Conservation (phyloP, 2,329 filamentous ascomycete species). For the Aurifilum marmelostoma region DNA sequence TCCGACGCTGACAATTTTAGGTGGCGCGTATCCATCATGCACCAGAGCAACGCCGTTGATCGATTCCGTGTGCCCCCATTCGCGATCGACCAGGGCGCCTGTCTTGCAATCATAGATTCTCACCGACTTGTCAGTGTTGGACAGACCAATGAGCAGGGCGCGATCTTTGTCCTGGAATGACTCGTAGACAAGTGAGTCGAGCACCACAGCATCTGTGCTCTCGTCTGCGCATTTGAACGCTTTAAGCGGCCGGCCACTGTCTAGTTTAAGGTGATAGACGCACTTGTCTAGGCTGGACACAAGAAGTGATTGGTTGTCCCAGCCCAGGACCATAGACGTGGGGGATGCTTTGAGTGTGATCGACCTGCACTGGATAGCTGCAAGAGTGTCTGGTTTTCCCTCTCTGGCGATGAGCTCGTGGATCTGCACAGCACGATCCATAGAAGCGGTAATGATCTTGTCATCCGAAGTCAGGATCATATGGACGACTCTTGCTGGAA, state of each 20-base stretch:
- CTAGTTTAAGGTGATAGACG: constrained; percentile 63
- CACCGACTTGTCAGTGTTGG: constrained; percentile 94
- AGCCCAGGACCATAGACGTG: constrained; percentile 75
- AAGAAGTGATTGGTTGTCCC: constrained; percentile 61
- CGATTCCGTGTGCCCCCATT: constrained; percentile 94
- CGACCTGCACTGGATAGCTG: constrained; percentile 75
- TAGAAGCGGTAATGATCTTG: constrained; percentile 80
- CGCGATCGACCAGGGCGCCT: constrained; percentile 78
- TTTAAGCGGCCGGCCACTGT: constrained; percentile 68
- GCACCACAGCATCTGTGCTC: constrained; percentile 77
- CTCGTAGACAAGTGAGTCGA: constrained; percentile 74
- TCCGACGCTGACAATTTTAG: constrained; percentile 72
- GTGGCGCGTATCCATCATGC: constrained; percentile 58
- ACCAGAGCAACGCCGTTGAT: constrained; percentile 83
- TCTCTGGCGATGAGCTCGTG: constrained; percentile 76
- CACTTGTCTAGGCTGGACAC: constrained; percentile 65
- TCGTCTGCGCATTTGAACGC: constrained; percentile 85
- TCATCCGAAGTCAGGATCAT: constrained; percentile 74
- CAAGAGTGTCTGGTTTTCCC: constrained; percentile 64
- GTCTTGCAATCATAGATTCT: constrained; percentile 81
- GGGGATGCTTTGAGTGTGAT: constrained; percentile 87
- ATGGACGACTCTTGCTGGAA: constrained; percentile 81
- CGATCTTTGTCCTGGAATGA: constrained; percentile 55
- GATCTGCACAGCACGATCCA: constrained; percentile 85
- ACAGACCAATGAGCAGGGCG: constrained; percentile 80